Evolutionary conservation across 352 stramenopile species (phyloP).

Genomic region (Globisporangium iwayamae): DNA sequence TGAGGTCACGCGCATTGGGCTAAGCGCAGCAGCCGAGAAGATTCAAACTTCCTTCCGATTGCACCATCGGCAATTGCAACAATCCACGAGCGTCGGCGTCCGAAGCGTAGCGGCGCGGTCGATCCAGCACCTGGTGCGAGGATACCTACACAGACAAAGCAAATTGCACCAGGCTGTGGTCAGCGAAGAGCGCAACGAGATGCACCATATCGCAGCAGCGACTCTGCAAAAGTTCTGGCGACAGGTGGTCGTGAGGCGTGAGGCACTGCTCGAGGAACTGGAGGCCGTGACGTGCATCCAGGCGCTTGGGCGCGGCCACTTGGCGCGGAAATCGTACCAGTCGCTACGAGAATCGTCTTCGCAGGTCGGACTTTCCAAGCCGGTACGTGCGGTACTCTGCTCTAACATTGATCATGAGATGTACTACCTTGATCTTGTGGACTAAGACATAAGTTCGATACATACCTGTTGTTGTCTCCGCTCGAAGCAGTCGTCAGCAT

Average conservation of each 20-base stretch:
- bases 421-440: background rate
- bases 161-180: conserved; percentile 26
- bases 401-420: background rate
- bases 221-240: conserved; percentile 55
- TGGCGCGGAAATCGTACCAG: conserved; percentile 45
- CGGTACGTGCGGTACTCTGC: conserved; percentile 6
- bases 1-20: conserved; percentile 40
- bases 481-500: conserved; percentile 26
- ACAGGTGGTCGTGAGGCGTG: conserved; percentile 13
- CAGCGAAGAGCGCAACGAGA: conserved; percentile 29
- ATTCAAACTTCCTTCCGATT: conserved; percentile 49
- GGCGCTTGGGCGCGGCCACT: conserved; percentile 50
- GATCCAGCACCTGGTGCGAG: conserved; percentile 47
- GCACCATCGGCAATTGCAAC: conserved; percentile 13
- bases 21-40: conserved; percentile 33
- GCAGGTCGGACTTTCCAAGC: conserved; percentile 13
- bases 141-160: conserved; percentile 19
- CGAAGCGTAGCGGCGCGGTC: conserved; percentile 44
- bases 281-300: conserved; percentile 74
- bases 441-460: background rate
- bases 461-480: background rate
- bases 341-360: conserved; percentile 33
- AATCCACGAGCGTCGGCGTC: conserved; percentile 25
- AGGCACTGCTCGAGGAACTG: conserved; percentile 31
- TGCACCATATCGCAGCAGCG: conserved; percentile 52